Percentiles rank a stretch among this genome's conserved stretches.
Conservation (phyloP, 2,329 filamentous ascomycete genomes). For the Venturia oleaginea region DNA sequence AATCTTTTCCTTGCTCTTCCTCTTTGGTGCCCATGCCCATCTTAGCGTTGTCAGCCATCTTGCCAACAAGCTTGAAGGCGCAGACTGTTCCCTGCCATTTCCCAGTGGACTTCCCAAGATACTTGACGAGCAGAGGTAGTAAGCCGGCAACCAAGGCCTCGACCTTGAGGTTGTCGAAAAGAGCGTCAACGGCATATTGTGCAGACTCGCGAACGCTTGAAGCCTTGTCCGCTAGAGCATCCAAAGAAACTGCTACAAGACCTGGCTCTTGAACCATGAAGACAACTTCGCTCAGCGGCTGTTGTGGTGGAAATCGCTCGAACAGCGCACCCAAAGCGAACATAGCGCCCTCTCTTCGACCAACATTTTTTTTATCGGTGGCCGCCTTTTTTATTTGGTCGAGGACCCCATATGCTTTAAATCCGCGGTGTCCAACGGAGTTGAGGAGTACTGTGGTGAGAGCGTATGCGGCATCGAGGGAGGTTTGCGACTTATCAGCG, state of each 20-base stretch:
- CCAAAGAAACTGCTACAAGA: constrained; percentile 64
- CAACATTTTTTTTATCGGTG: constrained; percentile 84
- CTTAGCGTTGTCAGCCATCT: constrained; percentile 92
- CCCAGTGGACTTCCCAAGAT: constrained; percentile 73
- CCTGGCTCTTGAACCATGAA: constrained; percentile 75
- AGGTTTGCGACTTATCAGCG: constrained; percentile 45
- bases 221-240: constrained; percentile 84
- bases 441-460: constrained; percentile 56
- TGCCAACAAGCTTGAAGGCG: constrained; percentile 74
- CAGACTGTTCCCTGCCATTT: constrained; percentile 97
- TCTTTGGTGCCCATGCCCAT: constrained; percentile 76
- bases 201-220: constrained; percentile 81
- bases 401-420: constrained; percentile 53
- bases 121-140: constrained; percentile 64
- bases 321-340: constrained; percentile 90
- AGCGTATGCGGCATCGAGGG: constrained; percentile 55
- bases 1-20: constrained; percentile 77
- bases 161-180: constrained; percentile 69
- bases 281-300: constrained; percentile 69
- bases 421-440: constrained; percentile 54
- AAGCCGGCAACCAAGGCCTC: constrained; percentile 79
- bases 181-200: constrained; percentile 84
- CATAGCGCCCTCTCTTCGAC: constrained; percentile 82
- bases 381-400: constrained; percentile 67
- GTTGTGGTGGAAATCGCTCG: constrained; percentile 72